Base-by-base conservation (phyloP, 768 basidiomycete genomes). In the Lactifluus rugatus region DNA sequence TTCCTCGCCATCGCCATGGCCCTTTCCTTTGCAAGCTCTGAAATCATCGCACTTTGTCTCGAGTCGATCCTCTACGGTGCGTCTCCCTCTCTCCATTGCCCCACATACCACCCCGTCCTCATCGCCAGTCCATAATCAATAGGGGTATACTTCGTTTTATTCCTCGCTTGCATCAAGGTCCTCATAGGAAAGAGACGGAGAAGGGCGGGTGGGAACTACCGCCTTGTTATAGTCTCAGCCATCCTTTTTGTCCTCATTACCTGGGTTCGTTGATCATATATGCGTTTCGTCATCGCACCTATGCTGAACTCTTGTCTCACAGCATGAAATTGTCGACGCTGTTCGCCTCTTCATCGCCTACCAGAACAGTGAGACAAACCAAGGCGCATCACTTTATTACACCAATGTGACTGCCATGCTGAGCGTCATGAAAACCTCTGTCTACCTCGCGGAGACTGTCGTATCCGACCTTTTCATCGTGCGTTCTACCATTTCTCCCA, bases 401-500 rank as follows among this genome's bases (percentile, higher is more conserved):
- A 2, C 6, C 7, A 13, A 42, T 5, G 58, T 54, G 5, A 60
- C 48, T 2, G 10, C 41, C 11, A 16, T 25, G 53, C 44, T 44
- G 25, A 54, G 58, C 16, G 7, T 60, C 58, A 32, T 62, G 48
- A 62, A 62, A 21, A 62, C 61, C 1, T 9, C 53, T 7, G 31
- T 62, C 21, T 62, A 62, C 32, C 61, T 62, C 16, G 48, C 13
- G 5, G 52, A 51, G 52, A 62, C 61, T 2, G 10, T 54, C 10
- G 61, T 58, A 5, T 62, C 61, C n/a, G 61, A 62, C 26, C 36
- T 62, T 11, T 62, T 62, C 23, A 60, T 62, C 36, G 61, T 62
- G 23, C n/a, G 61, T 51, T 51, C 13, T 5, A 48, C 19, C 32
- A 1, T 11, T 25, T 53, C 47, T 55, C 25, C 28, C 36, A 2